phyloP scores from a whole-genome alignment of 2,329 filamentous ascomycete genomes.

The Ophiocordyceps camponoti-leonardi region DNA sequence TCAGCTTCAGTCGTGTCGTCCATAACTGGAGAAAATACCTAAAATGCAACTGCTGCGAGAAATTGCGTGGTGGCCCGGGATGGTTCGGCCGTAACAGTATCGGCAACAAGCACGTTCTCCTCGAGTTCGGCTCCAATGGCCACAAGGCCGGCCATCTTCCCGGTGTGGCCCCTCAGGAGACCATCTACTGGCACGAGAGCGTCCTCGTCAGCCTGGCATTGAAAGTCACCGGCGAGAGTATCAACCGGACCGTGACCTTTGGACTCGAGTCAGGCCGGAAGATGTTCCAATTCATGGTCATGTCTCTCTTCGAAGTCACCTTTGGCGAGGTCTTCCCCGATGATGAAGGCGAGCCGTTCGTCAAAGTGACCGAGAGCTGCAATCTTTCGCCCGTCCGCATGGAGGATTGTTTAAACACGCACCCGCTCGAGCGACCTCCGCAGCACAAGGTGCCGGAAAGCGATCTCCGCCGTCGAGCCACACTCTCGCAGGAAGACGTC shows the following conservation, averaged over 20 bases:
- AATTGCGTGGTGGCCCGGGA: too few relatives aligned
- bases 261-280: constrained; percentile 5
- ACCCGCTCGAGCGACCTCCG: constrained; percentile 4
- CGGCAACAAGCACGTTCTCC: background rate
- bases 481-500: constrained; percentile 1
- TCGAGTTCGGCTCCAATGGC: constrained; percentile 2
- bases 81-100: background rate
- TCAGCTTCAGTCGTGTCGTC: too few relatives aligned
- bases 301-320: constrained; percentile 7
- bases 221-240: constrained; percentile 3
- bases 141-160: constrained; percentile 2
- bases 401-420: constrained; percentile 4
- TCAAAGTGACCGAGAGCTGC: constrained; percentile 3
- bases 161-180: constrained; percentile 2
- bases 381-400: constrained; percentile 5
- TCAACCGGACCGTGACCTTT: constrained; percentile 5
- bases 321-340: constrained; percentile 6
- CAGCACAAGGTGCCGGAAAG: too few relatives aligned
- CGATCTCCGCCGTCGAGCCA: background rate
- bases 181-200: constrained; percentile 4
- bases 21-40: too few relatives aligned
- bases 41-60: too few relatives aligned
- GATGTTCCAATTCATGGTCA: constrained; percentile 7
- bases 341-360: constrained; percentile 1
- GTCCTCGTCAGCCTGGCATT: constrained; percentile 4